A percentile compares a stretch with the other conserved stretches of the same genome.
These are phyloP conservation scores for Chlamydomonas incerta DNA, from an alignment of 139 green algal species.

Conservation along the genomic window DNA sequence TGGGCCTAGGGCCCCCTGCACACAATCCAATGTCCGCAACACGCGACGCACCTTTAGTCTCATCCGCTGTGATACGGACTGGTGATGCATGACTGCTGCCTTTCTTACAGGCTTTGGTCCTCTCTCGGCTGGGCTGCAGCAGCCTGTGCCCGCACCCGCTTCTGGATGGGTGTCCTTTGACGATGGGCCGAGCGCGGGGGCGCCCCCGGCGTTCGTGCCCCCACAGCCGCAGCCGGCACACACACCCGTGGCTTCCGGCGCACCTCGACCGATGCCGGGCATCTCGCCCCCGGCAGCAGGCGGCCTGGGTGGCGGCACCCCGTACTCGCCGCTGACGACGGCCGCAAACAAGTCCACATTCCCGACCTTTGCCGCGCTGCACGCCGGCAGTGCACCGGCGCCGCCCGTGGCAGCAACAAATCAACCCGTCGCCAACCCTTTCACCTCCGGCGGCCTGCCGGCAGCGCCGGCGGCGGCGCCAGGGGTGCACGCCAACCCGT, in stretches of 20 bases:
- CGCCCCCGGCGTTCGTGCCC: not conserved
- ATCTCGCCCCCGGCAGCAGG: not conserved
- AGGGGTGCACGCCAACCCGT: not conserved
- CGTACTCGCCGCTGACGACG: not conserved
- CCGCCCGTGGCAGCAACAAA: not conserved
- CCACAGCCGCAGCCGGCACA: not conserved
- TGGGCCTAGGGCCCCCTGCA: too few species aligned
- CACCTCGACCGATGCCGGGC: too few species aligned
- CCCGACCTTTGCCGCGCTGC: not conserved
- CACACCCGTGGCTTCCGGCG: too few species aligned
- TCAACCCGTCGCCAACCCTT: too few species aligned
- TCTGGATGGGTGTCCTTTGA: conserved; percentile 25
- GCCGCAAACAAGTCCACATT: not conserved
- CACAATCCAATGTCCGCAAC: too few species aligned
- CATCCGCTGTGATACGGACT: too few species aligned
- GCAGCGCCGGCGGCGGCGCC: not conserved
- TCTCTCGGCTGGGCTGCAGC: not conserved
- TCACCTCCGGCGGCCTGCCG: not conserved
- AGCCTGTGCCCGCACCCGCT: not conserved
- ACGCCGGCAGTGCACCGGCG: not conserved
- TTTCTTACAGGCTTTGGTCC: not conserved
- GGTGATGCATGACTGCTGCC: too few species aligned
- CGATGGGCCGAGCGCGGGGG: not conserved
- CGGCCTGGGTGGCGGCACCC: not conserved
- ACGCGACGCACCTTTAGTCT: too few species aligned